Base-by-base conservation (phyloP, 768 basidiomycete genomes). In the Neoboletus brunneissimus region DNA sequence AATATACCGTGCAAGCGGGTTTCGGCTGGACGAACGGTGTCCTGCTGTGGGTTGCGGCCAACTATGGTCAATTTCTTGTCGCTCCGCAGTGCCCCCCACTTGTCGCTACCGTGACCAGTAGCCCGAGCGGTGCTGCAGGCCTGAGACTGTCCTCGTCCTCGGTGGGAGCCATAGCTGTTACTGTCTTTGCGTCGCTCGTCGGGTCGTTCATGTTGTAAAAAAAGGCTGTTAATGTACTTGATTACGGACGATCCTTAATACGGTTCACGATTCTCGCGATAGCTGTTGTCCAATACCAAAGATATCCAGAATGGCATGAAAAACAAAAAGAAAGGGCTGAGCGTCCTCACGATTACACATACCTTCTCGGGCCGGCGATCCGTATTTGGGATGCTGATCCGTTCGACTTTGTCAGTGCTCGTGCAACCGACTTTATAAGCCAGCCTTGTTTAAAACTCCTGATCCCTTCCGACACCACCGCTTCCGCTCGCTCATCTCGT, bases 21-120 rank as follows among this genome's bases (percentile, higher is more conserved):
- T 93, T 93, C 65, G 90, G 91, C 18, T 94, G 92, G 91, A 92
- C 90, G 41, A 93, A 94, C 63, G 91, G 91, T 20, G 89, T 86
- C 10, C 67, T 84, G 51, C 79, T 93, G 38, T 92, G 88, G 86
- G 75, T 88, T 22, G 85, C 89, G 20, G 82, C 80, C 59, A 79
- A 76, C 44, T 91, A 86, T 63, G 90, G 89, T 0, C 48, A 75
- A 2, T 68, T 81, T 13, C 77, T 94, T 43, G 80, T 76, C 46
- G 71, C 78, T 1, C 91, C 90, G 0, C 55, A 75, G 32, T 94
- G 91, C 63, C 91, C 91, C 5, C 47, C 73, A 20, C 64, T 81
- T 12, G 48, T 72, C 1, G 56, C 59, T 40, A 11, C 53, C 3
- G 48, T 37, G 32, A 40, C 51, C n/a, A 40, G n/a, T 7, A 53